Evolutionary conservation across 495 filamentous ascomycete genomes (phyloP).

Genomic region (Podospora pseudopauciseta): DNA sequence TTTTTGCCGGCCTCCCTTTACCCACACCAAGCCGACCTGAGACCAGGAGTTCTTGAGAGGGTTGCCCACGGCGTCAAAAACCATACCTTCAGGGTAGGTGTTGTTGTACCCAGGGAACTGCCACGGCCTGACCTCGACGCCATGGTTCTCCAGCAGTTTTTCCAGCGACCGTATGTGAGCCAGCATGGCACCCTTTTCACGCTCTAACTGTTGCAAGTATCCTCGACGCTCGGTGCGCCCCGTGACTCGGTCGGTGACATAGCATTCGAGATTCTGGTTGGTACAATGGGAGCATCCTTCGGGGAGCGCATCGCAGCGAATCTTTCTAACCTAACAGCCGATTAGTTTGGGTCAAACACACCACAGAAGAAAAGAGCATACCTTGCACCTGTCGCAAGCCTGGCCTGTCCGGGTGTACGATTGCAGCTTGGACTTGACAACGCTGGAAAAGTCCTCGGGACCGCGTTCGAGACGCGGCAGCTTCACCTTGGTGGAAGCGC

Average conservation of each 20-base stretch:
- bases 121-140: slow-evolving; percentile 40
- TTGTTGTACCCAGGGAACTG: slow-evolving; percentile 29
- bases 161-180: slow-evolving; percentile 50
- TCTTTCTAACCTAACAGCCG: slow-evolving; percentile 66
- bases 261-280: slow-evolving; percentile 66
- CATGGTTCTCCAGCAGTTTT: slow-evolving; percentile 40
- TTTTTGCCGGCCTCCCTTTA: slow-evolving; percentile 35
- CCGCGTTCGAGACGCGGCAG: slow-evolving; percentile 45
- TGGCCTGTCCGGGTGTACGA: slow-evolving; percentile 71
- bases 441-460: slow-evolving; percentile 62
- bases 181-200: slow-evolving; percentile 54
- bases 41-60: slow-evolving; percentile 41
- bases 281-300: slow-evolving; percentile 74
- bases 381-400: slow-evolving; percentile 90
- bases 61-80: slow-evolving; percentile 29
- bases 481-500: slow-evolving; percentile 40
- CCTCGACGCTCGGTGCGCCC: slow-evolving; percentile 75
- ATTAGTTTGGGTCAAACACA: slow-evolving; percentile 2
- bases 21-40: slow-evolving; percentile 49
- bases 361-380: slow-evolving; percentile 6
- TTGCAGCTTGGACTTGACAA: slow-evolving; percentile 61
- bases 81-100: slow-evolving; percentile 31
- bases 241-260: slow-evolving; percentile 83
- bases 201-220: slow-evolving; percentile 62
- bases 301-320: slow-evolving; percentile 70